These are phyloP conservation scores for Penicillium sp. DNA, from an alignment of 2,329 filamentous ascomycete genomes.

Conservation along the genomic window DNA sequence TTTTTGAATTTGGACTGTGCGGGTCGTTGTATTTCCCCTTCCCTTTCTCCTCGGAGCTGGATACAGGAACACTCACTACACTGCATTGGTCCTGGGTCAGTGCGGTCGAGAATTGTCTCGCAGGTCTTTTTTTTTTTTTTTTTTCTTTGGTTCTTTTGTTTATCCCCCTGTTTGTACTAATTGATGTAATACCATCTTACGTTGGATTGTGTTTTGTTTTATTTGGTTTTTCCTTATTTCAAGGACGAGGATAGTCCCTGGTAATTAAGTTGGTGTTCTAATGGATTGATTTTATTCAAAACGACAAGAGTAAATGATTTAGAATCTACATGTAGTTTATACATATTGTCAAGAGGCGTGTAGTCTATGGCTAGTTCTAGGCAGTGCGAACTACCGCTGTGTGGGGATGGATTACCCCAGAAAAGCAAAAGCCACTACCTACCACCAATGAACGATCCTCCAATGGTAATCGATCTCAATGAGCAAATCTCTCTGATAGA, in stretches of 20 bases:
- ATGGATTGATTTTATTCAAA: conserved; percentile 15
- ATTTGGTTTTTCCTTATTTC: neutral
- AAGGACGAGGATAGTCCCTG: conserved; percentile 6
- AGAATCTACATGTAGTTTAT: neutral
- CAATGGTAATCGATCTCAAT: neutral
- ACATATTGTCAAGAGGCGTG: neutral
- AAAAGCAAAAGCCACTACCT: neutral
- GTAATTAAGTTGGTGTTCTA: conserved; percentile 23
- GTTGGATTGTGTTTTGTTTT: conserved; percentile 13
- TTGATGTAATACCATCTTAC: conserved; percentile 31
- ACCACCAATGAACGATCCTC: neutral
- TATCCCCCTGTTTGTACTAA: conserved; percentile 5
- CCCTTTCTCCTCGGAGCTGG: conserved; percentile 3
- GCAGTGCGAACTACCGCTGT: neutral
- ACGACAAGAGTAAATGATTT: neutral
- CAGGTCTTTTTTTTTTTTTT: neutral
- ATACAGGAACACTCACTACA: conserved; percentile 2
- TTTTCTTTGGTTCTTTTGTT: conserved; percentile 6
- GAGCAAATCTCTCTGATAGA: conserved; percentile 1
- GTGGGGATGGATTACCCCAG: conserved; percentile 5
- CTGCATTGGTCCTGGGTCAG: neutral
- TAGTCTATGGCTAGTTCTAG: neutral
- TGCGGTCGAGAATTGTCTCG: neutral
- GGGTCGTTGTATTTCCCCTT: conserved; percentile 2
- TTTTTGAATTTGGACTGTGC: too few species aligned